These are phyloP conservation scores for Kwoniella botswanensis DNA, from an alignment of 768 basidiomycete genomes.

Conservation along the genomic window DNA sequence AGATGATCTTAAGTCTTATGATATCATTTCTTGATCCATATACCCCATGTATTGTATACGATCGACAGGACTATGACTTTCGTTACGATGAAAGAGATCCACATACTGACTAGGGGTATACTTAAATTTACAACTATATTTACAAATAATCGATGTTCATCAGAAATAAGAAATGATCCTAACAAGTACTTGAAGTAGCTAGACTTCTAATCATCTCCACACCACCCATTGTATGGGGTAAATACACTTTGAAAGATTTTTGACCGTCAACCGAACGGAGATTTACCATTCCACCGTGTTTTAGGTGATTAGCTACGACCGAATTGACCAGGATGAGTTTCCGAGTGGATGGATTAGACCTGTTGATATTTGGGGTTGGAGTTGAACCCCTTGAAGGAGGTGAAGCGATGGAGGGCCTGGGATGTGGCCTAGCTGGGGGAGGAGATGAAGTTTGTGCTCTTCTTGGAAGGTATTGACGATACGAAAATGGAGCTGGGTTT, in stretches of 20 bases:
- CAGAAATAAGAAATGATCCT: not conserved
- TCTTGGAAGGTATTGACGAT: not conserved
- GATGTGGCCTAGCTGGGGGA: too few relatives aligned
- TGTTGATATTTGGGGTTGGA: too few relatives aligned
- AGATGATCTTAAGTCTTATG: too few relatives aligned
- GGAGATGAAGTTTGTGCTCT: not conserved
- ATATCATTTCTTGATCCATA: too few relatives aligned
- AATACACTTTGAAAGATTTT: conserved; percentile 28
- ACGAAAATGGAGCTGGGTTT: not conserved
- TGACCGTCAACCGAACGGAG: conserved; percentile 36
- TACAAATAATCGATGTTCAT: too few relatives aligned
- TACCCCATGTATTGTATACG: too few relatives aligned
- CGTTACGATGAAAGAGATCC: too few relatives aligned
- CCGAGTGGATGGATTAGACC: not conserved
- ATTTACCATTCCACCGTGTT: conserved; percentile 40
- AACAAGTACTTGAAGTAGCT: conserved; percentile 7
- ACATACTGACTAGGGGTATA: too few relatives aligned
- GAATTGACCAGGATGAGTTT: conserved; percentile 46
- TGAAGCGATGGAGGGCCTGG: not conserved
- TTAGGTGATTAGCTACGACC: conserved; percentile 40
- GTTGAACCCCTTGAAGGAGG: not conserved
- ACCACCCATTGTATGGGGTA: conserved; percentile 14
- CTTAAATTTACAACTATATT: not conserved
- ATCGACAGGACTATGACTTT: too few relatives aligned
- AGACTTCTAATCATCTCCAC: conserved; percentile 11